Conservation (phyloP, 2,329 filamentous ascomycete species). For the Lachnellula subtilissima region DNA sequence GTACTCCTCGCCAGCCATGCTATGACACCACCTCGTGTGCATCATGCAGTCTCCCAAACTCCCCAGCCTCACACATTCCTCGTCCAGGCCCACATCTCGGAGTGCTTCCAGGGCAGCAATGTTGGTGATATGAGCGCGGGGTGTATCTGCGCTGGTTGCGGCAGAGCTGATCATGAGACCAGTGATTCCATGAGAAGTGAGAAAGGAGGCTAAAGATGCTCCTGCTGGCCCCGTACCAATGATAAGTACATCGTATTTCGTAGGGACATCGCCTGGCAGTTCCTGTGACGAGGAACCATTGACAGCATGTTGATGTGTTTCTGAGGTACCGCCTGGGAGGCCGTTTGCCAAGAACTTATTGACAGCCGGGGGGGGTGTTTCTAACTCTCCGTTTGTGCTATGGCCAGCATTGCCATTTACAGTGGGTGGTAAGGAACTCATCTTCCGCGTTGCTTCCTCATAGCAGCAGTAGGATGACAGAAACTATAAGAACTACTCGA, state of each 20-base stretch:
- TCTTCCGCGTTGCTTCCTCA: no score
- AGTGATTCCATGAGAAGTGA: slow-evolving; percentile 41
- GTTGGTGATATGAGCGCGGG: slow-evolving; percentile 57
- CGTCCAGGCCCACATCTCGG: slow-evolving; percentile 46
- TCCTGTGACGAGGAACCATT: slow-evolving; percentile 26
- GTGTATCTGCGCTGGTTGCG: slow-evolving; percentile 49
- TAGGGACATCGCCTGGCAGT: no score
- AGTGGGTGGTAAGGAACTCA: no score
- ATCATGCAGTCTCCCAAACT: slow-evolving; percentile 39
- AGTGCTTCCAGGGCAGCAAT: slow-evolving; percentile 51
- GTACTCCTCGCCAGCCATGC: slow-evolving; percentile 49
- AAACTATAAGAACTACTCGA: no score
- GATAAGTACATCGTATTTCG: slow-evolving; percentile 40
- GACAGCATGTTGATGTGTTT: neutral
- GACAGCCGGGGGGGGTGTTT: no score
- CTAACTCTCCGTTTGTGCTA: no score
- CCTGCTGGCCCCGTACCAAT: slow-evolving; percentile 51
- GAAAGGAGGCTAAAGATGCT: slow-evolving; percentile 49
- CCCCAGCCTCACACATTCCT: slow-evolving; percentile 35
- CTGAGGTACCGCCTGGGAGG: no score
- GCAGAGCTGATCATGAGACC: slow-evolving; percentile 50
- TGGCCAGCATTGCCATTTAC: no score
- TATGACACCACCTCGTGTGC: slow-evolving; percentile 49
- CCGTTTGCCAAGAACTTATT: no score
- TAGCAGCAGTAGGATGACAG: no score